phyloP scores from a whole-genome alignment of 2,329 filamentous ascomycete species.

The Verticillium dahliae region DNA sequence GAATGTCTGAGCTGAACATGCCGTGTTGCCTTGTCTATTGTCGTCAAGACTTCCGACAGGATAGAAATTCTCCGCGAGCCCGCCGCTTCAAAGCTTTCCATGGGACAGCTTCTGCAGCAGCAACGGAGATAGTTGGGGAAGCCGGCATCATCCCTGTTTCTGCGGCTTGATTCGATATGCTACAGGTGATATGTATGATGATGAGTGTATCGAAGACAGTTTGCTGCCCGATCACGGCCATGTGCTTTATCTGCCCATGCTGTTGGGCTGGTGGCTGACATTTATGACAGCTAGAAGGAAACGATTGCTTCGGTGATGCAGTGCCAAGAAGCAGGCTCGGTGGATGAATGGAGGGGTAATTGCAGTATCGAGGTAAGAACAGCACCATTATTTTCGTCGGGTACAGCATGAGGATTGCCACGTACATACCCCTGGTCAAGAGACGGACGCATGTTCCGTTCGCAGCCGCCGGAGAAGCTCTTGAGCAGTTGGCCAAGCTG shows the following conservation, averaged over 20 bases:
- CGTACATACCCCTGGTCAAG: not conserved
- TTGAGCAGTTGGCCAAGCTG: not conserved
- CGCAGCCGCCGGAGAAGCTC: not conserved
- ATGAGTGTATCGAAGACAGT: not conserved
- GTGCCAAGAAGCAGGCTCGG: not conserved
- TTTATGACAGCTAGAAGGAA: not conserved
- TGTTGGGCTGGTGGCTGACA: not conserved
- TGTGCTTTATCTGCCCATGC: not conserved
- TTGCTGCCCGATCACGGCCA: not conserved
- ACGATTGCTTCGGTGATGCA: not conserved
- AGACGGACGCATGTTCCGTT: not conserved
- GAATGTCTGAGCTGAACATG: not conserved
- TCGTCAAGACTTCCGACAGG: not conserved
- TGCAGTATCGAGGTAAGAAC: not conserved
- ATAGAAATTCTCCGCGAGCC: not conserved
- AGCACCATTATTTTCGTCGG: not conserved
- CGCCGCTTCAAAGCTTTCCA: not conserved
- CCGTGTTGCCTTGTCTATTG: not conserved
- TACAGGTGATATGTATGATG: not conserved
- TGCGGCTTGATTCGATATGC: not conserved
- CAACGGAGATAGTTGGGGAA: not conserved
- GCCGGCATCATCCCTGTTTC: not conserved
- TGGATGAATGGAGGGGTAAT: not conserved
- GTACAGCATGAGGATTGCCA: not conserved
- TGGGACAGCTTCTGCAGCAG: not conserved